phyloP scores from a whole-genome alignment of 345 rosid species.

The Schrenkiella parvula region DNA sequence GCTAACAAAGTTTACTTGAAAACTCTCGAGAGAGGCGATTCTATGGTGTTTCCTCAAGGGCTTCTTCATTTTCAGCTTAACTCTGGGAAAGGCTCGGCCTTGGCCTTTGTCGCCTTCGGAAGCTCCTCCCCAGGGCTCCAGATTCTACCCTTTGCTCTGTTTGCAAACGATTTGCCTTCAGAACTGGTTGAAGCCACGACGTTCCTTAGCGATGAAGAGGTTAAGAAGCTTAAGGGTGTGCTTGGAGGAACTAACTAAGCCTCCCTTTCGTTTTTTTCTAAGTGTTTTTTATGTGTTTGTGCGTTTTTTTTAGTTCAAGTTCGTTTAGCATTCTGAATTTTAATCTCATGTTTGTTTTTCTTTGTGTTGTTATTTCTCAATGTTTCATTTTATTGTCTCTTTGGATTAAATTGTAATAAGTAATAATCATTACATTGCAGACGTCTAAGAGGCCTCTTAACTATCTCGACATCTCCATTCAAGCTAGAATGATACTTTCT shows the following conservation, averaged over 20 bases:
- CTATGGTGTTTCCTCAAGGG: constrained; percentile 77
- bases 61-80: constrained; percentile 75
- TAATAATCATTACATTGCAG: constrained; percentile 11
- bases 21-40: constrained; percentile 51
- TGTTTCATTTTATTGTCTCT: neutral
- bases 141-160: constrained; percentile 62
- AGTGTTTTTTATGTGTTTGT: neutral
- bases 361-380: neutral
- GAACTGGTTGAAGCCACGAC: constrained; percentile 49
- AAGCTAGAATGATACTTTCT: neutral
- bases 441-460: neutral
- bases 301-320: constrained; percentile 9
- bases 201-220: constrained; percentile 59
- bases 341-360: neutral
- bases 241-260: constrained; percentile 76
- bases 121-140: constrained; percentile 76
- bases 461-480: neutral
- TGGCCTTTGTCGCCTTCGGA: constrained; percentile 62
- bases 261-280: neutral
- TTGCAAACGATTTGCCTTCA: constrained; percentile 57
- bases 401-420: constrained; percentile 10
- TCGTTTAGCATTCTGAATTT: constrained; percentile 1
- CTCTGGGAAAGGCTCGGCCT: constrained; percentile 38
- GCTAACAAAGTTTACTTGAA: constrained; percentile 57
- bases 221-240: constrained; percentile 82